Conservation (phyloP, 2,329 filamentous ascomycete genomes). For the Talaromyces marneffei region DNA sequence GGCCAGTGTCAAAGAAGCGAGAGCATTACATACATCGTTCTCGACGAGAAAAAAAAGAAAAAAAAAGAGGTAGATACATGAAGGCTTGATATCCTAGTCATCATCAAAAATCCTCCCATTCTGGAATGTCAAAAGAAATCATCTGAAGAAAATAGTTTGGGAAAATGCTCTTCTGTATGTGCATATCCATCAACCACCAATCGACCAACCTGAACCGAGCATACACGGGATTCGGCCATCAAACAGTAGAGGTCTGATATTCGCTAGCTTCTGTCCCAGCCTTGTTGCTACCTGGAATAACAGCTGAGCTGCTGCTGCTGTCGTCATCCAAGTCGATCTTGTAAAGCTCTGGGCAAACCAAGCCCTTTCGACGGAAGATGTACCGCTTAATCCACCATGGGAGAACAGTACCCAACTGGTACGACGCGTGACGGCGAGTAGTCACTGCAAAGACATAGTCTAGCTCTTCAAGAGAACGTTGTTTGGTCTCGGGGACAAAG, state of each 20-base stretch:
- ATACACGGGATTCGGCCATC: background rate
- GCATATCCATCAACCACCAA: background rate
- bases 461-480: slow-evolving; percentile 49
- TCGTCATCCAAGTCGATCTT: slow-evolving; percentile 15
- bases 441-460: slow-evolving; percentile 51
- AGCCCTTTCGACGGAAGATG: slow-evolving; percentile 47
- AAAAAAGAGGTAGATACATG: background rate
- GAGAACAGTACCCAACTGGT: slow-evolving; percentile 49
- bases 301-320: background rate
- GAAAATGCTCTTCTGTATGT: background rate
- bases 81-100: background rate
- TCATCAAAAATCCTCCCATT: background rate
- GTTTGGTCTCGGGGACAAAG: slow-evolving; percentile 48
- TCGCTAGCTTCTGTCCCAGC: background rate
- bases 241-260: background rate
- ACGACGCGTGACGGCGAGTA: slow-evolving; percentile 48
- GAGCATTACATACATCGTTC: slow-evolving; percentile 1
- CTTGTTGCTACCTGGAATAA: slow-evolving; percentile 1
- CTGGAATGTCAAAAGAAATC: background rate
- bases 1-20: background rate
- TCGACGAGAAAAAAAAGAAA: background rate
- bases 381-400: slow-evolving; percentile 57
- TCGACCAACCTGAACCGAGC: too few species aligned
- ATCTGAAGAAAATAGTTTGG: background rate
- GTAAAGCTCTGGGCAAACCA: slow-evolving; percentile 46